phyloP scores from a whole-genome alignment of 306 rosid species.

The Sesbania bispinosa region DNA sequence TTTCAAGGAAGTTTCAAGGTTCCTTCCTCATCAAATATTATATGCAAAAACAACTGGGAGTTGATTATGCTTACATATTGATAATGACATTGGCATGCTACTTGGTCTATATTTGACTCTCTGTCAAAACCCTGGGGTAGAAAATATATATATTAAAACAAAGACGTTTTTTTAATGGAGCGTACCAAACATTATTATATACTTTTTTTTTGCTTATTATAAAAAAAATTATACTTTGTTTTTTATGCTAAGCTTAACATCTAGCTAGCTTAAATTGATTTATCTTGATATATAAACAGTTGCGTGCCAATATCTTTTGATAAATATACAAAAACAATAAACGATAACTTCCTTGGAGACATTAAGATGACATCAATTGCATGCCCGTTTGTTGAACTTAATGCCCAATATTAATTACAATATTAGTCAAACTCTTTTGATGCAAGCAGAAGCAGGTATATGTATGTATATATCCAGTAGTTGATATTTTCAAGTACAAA shows the following conservation, averaged over 20 bases:
- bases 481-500: no score
- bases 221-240: no score
- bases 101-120: conserved; percentile 30
- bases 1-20: conserved; percentile 22
- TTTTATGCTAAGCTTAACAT: background rate
- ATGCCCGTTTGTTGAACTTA: background rate
- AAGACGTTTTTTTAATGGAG: background rate
- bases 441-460: background rate
- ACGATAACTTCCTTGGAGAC: background rate
- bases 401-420: background rate
- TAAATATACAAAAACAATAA: background rate
- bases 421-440: background rate
- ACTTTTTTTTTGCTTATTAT: no score
- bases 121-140: conserved; percentile 21
- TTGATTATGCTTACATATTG: conserved; percentile 15
- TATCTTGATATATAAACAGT: background rate
- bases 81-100: conserved; percentile 2
- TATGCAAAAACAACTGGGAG: background rate
- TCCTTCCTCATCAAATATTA: conserved; percentile 6
- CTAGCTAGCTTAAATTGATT: no score
- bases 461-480: no score
- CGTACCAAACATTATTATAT: background rate
- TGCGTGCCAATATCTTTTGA: background rate
- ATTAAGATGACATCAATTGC: background rate
- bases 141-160: conserved; percentile 1